phyloP scores from a whole-genome alignment of 2,329 filamentous ascomycete species.

The Fusarium tricinctum region DNA sequence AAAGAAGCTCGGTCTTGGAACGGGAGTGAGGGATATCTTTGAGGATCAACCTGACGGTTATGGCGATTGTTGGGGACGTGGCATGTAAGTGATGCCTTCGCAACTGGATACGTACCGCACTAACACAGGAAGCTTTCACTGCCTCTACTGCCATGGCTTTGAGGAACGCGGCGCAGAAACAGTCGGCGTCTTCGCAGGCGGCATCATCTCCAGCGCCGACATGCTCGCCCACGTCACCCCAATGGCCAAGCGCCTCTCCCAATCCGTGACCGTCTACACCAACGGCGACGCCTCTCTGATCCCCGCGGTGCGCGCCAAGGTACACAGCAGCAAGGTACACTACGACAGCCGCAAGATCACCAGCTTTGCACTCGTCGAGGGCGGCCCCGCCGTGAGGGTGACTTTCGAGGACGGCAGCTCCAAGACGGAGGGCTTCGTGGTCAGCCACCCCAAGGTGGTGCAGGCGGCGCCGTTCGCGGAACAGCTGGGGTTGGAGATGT shows the following conservation, averaged over 20 bases:
- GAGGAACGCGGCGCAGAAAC: slow-evolving; percentile 66
- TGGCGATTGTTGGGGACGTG: slow-evolving; percentile 66
- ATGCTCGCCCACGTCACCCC: slow-evolving; percentile 58
- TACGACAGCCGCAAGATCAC: slow-evolving; percentile 56
- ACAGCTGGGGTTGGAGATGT: slow-evolving; percentile 61
- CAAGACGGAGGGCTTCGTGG: slow-evolving; percentile 58
- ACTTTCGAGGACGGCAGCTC: slow-evolving; percentile 58
- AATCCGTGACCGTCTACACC: slow-evolving; percentile 65
- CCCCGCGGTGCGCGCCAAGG: slow-evolving; percentile 44
- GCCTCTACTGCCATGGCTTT: slow-evolving; percentile 71
- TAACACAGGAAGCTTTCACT: slow-evolving; percentile 62
- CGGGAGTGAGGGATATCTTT: slow-evolving; percentile 65
- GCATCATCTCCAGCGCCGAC: slow-evolving; percentile 49
- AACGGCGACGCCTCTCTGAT: slow-evolving; percentile 58
- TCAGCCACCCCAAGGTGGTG: slow-evolving; percentile 55
- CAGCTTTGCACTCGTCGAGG: slow-evolving; percentile 49
- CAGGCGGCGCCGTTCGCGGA: slow-evolving; percentile 59
- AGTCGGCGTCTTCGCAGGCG: slow-evolving; percentile 62
- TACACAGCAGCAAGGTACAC: slow-evolving; percentile 54
- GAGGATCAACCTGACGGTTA: slow-evolving; percentile 66
- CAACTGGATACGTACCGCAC: not conserved
- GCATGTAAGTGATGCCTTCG: slow-evolving; percentile 58
- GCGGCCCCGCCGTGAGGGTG: slow-evolving; percentile 52
- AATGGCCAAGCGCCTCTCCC: slow-evolving; percentile 61
- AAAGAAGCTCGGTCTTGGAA: slow-evolving; percentile 68